Base-by-base conservation (phyloP, 306 rosid genomes). In the Cyclanthera cordifolia region DNA sequence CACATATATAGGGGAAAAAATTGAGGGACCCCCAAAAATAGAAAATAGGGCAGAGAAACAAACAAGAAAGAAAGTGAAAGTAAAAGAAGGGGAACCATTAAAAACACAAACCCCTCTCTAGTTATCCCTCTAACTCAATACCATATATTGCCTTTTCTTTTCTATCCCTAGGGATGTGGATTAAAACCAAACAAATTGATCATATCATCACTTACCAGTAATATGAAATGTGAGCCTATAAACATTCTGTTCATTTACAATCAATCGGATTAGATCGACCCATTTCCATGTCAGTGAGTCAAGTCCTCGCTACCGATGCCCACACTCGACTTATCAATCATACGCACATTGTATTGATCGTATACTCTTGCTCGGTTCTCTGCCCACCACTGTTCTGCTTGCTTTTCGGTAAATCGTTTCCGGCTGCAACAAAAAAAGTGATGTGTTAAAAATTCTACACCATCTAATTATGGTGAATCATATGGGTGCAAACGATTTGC, bases 321-420 rank as follows among this genome's bases (percentile, higher is more conserved):
- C 60, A 92, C 85, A 64, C 77, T 76, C 16, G 96, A 87, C 79
- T 93, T 90, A 83, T 93, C 95, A 24, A 78, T 74, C 82, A 77
- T 81, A 50, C 87, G 85, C 49, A 90, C 99, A 32, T 93, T 85
- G 79, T 93, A 93, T 68, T 85, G 85, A 78, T 90, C 91, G 13
- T 90, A 83, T 9, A 93, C 99, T 73, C 95, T 88, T 46, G 80
- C 83, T 1, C 97, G 89, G 68, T 93, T 93, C 76, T 86, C 99
- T 9, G 96, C 90, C 99, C 99, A 93, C 99, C 99, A 90, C 66
- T 83, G 88, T 79, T 90, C 97, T 72, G 99, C 99, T 78, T 93
- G 95, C 76, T 86, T 90, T 82, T 93, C 95, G 47, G 90, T 88
- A 73, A 93, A 93, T 74, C 99, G 88, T 76, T 88, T 93, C 72